Base-by-base conservation (phyloP, 1,139 yeast genomes). In the Saccharomyces hybrid region DNA sequence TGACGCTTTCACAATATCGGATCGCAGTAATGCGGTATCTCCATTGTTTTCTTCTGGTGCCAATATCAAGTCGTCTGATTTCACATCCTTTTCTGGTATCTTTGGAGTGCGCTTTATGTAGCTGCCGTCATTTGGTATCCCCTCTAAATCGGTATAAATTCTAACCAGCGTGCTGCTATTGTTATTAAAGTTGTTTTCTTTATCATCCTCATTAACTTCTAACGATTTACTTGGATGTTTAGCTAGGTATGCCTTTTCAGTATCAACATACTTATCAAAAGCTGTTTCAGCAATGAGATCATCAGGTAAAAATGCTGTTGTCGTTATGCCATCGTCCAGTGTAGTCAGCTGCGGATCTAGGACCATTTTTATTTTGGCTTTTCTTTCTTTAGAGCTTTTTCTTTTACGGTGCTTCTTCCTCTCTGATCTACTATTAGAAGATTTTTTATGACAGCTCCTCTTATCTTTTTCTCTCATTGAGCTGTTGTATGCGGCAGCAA, bases 291-390 rank as follows among this genome's bases (percentile, higher is more conserved):
- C 38, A 32, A 32, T 32, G 38, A 32, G 38, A 14, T 32, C 38
- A 32, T 32, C 38, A 14, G 38, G 38, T 32, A 7, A 32, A 7
- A 32, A 32, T 14, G 38, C 7, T 32, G 38, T 3, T 32, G 38
- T 14, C 14, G 38, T n/a, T 14, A 32, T 32, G 4, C 74, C 64
- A 54, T 74, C 73, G 60, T 78, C 83, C 46, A 82, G 61, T 41
- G 73, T 75, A 1, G 79, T 80, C 46, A 84, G 69, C 61, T 83
- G 89, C 0, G 88, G 88, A 64, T 84, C 89, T 48, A 83, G 85
- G 31, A 61, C 71, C 50, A 66, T 58, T 61, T 46, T 57, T 58
- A 47, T 54, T 57, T 56, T 57, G 57, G 55, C 57, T 49, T 54
- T 59, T 55, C 51, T 55, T 56, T 27, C 25, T 57, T 41, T 48